Evolutionary conservation across 768 basidiomycete genomes (phyloP).

Genomic region (Leccinum variicolor): DNA sequence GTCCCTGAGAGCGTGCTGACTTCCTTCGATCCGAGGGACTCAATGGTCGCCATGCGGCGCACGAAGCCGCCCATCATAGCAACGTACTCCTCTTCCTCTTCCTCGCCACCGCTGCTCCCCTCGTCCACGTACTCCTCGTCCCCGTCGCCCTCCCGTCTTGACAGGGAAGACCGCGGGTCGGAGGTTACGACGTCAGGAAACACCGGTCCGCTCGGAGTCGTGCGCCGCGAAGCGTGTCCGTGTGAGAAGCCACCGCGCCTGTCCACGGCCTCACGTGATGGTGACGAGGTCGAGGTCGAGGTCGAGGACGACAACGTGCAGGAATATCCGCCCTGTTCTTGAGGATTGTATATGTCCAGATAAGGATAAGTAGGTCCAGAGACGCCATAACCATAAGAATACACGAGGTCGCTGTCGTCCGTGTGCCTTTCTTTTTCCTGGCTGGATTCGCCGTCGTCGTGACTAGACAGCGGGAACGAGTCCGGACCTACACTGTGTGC

Average conservation of each 20-base stretch:
- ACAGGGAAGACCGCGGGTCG: constrained; percentile 12
- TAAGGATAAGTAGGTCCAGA: constrained; percentile 27
- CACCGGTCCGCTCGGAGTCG: neutral
- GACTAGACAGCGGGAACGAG: neutral
- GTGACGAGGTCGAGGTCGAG: neutral
- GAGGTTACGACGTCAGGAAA: constrained; percentile 16
- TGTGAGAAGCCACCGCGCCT: neutral
- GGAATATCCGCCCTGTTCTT: neutral
- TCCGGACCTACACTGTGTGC: neutral
- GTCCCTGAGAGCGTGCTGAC: constrained; percentile 27
- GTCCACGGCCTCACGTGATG: neutral
- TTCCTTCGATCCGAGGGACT: constrained; percentile 71
- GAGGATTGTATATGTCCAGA: constrained; percentile 30
- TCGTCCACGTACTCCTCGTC: neutral
- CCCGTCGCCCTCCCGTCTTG: neutral
- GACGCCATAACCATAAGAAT: constrained; percentile 29
- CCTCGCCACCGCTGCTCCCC: constrained; percentile 16
- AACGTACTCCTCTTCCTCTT: constrained; percentile 39
- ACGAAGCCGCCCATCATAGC: constrained; percentile 62
- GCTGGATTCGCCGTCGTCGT: constrained; percentile 14
- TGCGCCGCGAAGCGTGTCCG: neutral
- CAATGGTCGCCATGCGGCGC: constrained; percentile 78
- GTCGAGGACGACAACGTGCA: neutral
- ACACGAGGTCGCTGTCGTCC: constrained; percentile 5
- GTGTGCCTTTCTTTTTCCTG: constrained; percentile 1